phyloP scores from a whole-genome alignment of 2,329 filamentous ascomycete species.

The Hirsutella thompsonii region DNA sequence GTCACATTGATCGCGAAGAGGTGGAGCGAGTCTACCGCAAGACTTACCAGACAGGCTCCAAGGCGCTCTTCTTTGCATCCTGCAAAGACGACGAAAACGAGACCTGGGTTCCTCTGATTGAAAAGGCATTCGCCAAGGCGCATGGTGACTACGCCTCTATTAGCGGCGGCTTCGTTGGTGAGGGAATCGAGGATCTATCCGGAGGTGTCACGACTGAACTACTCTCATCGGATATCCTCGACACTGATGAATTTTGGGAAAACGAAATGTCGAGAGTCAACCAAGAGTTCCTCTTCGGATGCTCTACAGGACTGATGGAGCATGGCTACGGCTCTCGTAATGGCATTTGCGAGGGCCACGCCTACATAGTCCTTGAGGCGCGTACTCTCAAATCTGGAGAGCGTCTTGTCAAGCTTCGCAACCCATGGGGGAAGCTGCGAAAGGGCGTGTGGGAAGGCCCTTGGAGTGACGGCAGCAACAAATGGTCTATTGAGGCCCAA shows the following conservation, averaged over 20 bases:
- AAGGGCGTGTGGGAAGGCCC: conserved; percentile 48
- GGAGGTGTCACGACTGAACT: conserved; percentile 61
- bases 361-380: conserved; percentile 48
- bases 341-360: conserved; percentile 45
- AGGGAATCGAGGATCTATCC: conserved; percentile 45
- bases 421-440: conserved; percentile 46
- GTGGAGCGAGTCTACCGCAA: conserved; percentile 59
- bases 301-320: conserved; percentile 49
- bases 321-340: conserved; percentile 47
- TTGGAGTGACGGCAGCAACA: conserved; percentile 47
- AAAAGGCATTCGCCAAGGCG: conserved; percentile 76
- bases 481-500: conserved; percentile 46
- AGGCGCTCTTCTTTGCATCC: conserved; percentile 67
- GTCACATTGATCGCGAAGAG: conserved; percentile 63
- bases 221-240: conserved; percentile 57
- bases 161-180: conserved; percentile 56
- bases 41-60: conserved; percentile 61
- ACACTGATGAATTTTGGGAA: conserved; percentile 73
- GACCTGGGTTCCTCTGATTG: conserved; percentile 69
- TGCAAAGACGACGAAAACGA: conserved; percentile 65
- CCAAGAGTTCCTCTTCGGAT: conserved; percentile 67
- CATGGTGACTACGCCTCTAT: conserved; percentile 67
- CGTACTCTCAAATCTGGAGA: conserved; percentile 37
- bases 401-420: conserved; percentile 44
- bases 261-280: conserved; percentile 73